These are phyloP conservation scores for Niveomyces coronatus DNA, from an alignment of 2,329 filamentous ascomycete genomes.

Conservation along the genomic window DNA sequence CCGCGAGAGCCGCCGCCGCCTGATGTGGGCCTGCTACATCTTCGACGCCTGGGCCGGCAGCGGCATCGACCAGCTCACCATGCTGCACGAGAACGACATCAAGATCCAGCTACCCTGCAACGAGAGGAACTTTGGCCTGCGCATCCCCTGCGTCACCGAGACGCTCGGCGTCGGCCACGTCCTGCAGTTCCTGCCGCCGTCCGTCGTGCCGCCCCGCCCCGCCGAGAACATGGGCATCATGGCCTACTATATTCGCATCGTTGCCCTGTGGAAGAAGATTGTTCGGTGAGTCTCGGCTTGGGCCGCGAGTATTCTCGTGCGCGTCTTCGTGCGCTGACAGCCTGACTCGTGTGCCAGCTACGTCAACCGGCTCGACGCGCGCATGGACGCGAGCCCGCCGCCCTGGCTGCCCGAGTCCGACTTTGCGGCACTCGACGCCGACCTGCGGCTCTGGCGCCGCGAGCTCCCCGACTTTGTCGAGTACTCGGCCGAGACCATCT, in stretches of 20 bases:
- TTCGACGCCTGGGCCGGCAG: conserved; percentile 31
- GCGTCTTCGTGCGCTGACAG: too few species aligned
- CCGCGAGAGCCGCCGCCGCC: conserved; percentile 27
- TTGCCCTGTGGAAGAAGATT: conserved; percentile 30
- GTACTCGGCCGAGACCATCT: conserved; percentile 33
- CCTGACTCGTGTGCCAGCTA: conserved; percentile 20
- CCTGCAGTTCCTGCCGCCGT: conserved; percentile 28
- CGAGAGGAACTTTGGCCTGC: conserved; percentile 31
- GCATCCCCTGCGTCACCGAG: conserved; percentile 29
- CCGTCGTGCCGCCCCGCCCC: conserved; percentile 27
- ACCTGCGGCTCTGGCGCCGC: conserved; percentile 29
- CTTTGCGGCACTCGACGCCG: conserved; percentile 30
- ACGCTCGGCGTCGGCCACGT: conserved; percentile 31
- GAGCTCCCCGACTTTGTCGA: conserved; percentile 33
- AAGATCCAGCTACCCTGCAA: conserved; percentile 31
- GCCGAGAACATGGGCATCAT: conserved; percentile 34
- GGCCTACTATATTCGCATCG: conserved; percentile 32
- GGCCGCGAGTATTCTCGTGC: too few species aligned
- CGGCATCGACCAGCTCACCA: conserved; percentile 28
- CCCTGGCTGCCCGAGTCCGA: conserved; percentile 34
- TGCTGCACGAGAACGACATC: conserved; percentile 29
- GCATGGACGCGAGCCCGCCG: conserved; percentile 26
- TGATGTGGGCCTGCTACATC: conserved; percentile 34
- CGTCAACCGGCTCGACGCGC: conserved; percentile 30
- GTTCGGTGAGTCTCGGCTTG: too few species aligned